Percentiles rank a stretch among this genome's conserved stretches.
Conservation (phyloP, 805 yeast species). For the Wickerhamomyces alni region DNA sequence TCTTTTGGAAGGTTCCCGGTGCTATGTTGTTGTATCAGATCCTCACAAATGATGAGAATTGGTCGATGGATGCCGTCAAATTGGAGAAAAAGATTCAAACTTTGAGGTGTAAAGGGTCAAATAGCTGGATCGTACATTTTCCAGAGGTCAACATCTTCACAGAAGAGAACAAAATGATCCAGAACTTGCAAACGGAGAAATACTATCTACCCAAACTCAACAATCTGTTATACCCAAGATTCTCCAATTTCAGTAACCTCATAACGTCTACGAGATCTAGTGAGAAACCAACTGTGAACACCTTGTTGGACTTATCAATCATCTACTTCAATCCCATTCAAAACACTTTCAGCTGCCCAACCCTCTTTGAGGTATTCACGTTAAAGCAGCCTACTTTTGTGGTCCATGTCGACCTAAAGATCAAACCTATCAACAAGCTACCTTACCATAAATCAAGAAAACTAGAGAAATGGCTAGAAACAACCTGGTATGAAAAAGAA, state of each 20-base stretch:
- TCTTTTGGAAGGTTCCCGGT: conserved; percentile 56
- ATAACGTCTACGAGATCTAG: conserved; percentile 21
- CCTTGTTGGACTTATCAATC: conserved; percentile 29
- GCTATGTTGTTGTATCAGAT: conserved; percentile 40
- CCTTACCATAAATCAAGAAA: conserved; percentile 48
- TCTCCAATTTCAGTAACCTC: conserved; percentile 47
- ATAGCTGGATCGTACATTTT: conserved; percentile 64
- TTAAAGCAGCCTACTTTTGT: conserved; percentile 25
- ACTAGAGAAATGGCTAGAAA: conserved; percentile 73
- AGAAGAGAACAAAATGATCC: conserved; percentile 38
- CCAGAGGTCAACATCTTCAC: conserved; percentile 82
- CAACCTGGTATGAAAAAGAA: conserved; percentile 69
- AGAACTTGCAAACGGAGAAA: conserved; percentile 47
- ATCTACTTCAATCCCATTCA: conserved; percentile 30
- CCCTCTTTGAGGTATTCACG: conserved; percentile 31
- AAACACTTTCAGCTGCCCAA: conserved; percentile 28
- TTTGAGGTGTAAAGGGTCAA: conserved; percentile 27
- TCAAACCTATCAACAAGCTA: conserved; percentile 36
- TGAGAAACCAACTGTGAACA: conserved; percentile 6
- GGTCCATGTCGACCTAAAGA: conserved; percentile 19
- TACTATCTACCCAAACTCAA: conserved; percentile 55
- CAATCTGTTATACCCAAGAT: conserved; percentile 74
- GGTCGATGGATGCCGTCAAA: conserved; percentile 34
- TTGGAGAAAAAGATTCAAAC: conserved; percentile 31
- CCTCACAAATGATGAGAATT: conserved; percentile 61